Percentiles rank a stretch among this genome's conserved stretches.
Conservation (phyloP, 257 asterid species). For the Solanum boliviense region DNA sequence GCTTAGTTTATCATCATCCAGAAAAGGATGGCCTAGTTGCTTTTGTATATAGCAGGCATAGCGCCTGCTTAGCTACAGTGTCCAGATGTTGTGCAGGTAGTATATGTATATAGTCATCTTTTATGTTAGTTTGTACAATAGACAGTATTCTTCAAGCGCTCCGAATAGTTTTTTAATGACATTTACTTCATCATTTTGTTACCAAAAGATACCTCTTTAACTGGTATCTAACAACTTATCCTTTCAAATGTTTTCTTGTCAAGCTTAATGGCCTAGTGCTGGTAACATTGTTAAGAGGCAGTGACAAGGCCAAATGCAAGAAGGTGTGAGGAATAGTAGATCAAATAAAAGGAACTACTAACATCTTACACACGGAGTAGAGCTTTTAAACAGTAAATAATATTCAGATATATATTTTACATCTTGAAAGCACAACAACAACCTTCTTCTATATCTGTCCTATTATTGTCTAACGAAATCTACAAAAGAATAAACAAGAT, state of each 20-base stretch:
- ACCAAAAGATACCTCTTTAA: neutral
- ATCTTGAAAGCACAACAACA: neutral
- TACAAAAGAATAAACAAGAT: neutral
- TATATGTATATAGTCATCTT: neutral
- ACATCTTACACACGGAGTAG: neutral
- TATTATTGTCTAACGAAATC: neutral
- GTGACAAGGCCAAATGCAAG: neutral
- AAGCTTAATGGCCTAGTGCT: neutral
- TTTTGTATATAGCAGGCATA: neutral
- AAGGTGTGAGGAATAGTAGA: neutral
- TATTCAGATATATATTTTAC: neutral
- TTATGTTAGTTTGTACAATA: neutral
- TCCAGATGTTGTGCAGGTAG: neutral
- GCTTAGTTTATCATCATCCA: neutral
- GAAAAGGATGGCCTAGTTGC: neutral
- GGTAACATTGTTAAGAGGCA: neutral
- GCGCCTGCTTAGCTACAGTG: neutral
- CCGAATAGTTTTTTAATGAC: neutral
- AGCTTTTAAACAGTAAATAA: neutral
- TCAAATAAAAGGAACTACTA: neutral
- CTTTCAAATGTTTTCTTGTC: no score
- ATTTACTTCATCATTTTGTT: neutral
- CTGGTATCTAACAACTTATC: neutral
- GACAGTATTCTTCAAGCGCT: neutral
- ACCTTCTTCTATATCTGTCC: neutral